Conservation (phyloP, 148 eudicot species). For the Limonium bicolor region DNA sequence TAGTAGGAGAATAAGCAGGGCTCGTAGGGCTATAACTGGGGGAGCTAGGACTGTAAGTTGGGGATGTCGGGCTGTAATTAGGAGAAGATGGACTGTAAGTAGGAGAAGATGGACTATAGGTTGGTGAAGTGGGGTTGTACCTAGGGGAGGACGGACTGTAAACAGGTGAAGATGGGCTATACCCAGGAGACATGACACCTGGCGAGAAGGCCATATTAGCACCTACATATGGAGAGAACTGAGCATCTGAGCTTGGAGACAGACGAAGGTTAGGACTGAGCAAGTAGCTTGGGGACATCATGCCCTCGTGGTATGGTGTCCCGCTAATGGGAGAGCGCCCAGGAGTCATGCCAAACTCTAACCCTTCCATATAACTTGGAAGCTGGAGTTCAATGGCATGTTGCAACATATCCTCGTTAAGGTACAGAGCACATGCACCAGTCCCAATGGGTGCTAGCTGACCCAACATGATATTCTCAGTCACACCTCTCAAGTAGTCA, state of each 20-base stretch:
- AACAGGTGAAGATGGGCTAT: conserved; percentile 12
- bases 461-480: conserved; percentile 97
- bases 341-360: conserved; percentile 90
- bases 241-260: conserved; percentile 21
- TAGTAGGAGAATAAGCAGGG: conserved; percentile 23
- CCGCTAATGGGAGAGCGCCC: conserved; percentile 68
- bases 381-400: conserved; percentile 91
- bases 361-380: conserved; percentile 86
- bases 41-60: conserved; percentile 23
- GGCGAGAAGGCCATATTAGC: conserved; percentile 25
- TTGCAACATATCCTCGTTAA: conserved; percentile 84
- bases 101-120: conserved; percentile 22
- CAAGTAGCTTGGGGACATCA: conserved; percentile 84
- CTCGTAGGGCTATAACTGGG: conserved; percentile 22
- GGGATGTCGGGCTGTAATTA: conserved; percentile 28
- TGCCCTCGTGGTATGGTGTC: conserved; percentile 81
- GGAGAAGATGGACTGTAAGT: conserved; percentile 24
- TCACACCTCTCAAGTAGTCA: conserved; percentile 77
- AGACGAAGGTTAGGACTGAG: conserved; percentile 57
- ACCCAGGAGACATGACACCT: conserved; percentile 13
- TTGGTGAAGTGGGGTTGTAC: conserved; percentile 21
- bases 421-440: conserved; percentile 68
- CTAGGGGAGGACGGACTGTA: conserved; percentile 15
- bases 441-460: conserved; percentile 98
- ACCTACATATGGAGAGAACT: conserved; percentile 34